A percentile compares a stretch with the other conserved stretches of the same genome.
phyloP scores from a whole-genome alignment of 2,329 filamentous ascomycete species.

The Sordariomycetes sp. region DNA sequence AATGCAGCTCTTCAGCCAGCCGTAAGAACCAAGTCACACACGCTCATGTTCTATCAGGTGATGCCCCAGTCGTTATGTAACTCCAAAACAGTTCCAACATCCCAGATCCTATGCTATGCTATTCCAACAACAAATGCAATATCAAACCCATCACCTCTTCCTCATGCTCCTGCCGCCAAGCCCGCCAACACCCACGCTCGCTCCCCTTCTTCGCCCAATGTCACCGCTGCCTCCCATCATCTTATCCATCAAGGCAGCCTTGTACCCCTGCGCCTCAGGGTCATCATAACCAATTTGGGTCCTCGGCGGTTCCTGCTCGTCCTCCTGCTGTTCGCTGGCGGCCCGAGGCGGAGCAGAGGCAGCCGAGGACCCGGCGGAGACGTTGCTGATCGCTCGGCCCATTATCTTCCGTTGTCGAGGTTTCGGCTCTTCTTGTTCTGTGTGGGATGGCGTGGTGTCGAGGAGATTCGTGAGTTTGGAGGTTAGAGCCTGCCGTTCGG shows the following conservation, averaged over 20 bases:
- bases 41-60: too few species aligned
- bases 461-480: constrained; percentile 34
- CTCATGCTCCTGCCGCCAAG: too few species aligned
- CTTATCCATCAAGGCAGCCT: constrained; percentile 33
- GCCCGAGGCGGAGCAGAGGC: constrained; percentile 3
- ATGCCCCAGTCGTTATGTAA: too few species aligned
- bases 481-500: constrained; percentile 30
- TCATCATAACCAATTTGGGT: constrained; percentile 48
- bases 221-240: constrained; percentile 22
- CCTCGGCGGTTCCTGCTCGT: constrained; percentile 25
- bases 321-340: constrained; percentile 10
- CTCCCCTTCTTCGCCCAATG: too few species aligned
- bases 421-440: constrained; percentile 6
- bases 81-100: background rate
- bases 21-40: too few species aligned
- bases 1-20: too few species aligned
- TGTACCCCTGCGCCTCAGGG: constrained; percentile 34
- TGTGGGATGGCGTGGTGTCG: constrained; percentile 15
- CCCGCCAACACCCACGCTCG: too few species aligned
- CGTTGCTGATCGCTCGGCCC: constrained; percentile 49
- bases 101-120: background rate
- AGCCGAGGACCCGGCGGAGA: constrained; percentile 39
- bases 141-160: background rate
- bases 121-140: background rate
- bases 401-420: constrained; percentile 39